phyloP scores from a whole-genome alignment of 306 rosid genomes.

The Luffa acutangula region DNA sequence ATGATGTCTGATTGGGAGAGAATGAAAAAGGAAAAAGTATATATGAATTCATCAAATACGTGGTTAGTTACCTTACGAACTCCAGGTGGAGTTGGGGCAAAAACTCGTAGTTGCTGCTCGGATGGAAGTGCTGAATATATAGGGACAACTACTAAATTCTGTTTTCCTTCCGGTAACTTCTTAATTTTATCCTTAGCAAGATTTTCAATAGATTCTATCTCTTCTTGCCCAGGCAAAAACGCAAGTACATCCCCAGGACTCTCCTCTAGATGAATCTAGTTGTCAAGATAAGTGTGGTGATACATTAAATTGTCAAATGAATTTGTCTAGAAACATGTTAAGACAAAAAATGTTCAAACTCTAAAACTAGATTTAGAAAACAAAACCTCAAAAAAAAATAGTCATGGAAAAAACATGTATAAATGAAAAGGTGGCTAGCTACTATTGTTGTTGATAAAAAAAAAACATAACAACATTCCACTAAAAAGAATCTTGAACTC shows the following conservation, averaged over 20 bases:
- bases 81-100: constrained; percentile 67
- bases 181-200: constrained; percentile 49
- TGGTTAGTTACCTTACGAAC: constrained; percentile 53
- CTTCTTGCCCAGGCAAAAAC: constrained; percentile 89
- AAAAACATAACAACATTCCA: no score
- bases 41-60: not conserved
- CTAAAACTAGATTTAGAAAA: no score
- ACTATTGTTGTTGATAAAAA: no score
- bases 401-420: no score
- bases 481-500: not conserved
- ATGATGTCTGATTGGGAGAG: not conserved
- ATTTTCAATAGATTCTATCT: constrained; percentile 73
- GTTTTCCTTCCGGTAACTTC: constrained; percentile 46
- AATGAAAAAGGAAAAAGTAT: not conserved
- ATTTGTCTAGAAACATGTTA: not conserved
- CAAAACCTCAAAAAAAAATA: no score
- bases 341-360: not conserved
- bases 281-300: not conserved
- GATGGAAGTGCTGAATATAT: constrained; percentile 90
- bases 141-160: constrained; percentile 41
- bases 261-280: constrained; percentile 75
- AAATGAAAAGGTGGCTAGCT: no score
- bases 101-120: constrained; percentile 73
- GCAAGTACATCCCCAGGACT: constrained; percentile 77
- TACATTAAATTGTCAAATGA: not conserved